Evolutionary conservation across 2,329 filamentous ascomycete species (phyloP).

Genomic region (Dryadomyces sulphureus): DNA sequence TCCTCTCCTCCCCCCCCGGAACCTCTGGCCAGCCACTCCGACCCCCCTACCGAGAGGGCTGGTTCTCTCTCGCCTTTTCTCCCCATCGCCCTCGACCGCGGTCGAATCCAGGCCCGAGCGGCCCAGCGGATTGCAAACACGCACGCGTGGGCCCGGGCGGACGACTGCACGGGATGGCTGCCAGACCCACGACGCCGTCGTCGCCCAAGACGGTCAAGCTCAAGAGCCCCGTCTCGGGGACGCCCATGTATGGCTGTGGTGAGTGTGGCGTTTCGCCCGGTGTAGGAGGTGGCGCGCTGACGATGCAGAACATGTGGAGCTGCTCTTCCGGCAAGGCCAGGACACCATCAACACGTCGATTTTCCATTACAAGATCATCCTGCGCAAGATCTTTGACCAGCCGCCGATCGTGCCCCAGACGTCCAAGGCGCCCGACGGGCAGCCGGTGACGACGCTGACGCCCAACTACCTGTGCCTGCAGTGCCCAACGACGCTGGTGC

Average conservation of each 20-base stretch:
- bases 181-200: slow-evolving; percentile 32
- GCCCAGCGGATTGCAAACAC: too few species aligned
- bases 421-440: slow-evolving; percentile 40
- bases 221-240: slow-evolving; percentile 42
- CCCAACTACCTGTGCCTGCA: slow-evolving; percentile 60
- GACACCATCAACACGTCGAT: slow-evolving; percentile 55
- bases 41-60: too few species aligned
- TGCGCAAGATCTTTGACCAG: slow-evolving; percentile 56
- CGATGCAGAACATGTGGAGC: slow-evolving; percentile 53
- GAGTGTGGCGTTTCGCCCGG: slow-evolving; percentile 16
- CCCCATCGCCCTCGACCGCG: too few species aligned
- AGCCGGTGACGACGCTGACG: slow-evolving; percentile 44
- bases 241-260: slow-evolving; percentile 51
- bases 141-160: background rate
- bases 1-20: too few species aligned
- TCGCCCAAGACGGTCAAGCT: slow-evolving; percentile 44
- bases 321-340: slow-evolving; percentile 45
- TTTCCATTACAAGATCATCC: slow-evolving; percentile 55
- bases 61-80: too few species aligned
- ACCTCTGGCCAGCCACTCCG: too few species aligned
- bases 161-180: slow-evolving; percentile 23
- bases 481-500: slow-evolving; percentile 53
- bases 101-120: background rate
- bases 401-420: slow-evolving; percentile 51
- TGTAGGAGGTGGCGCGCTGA: slow-evolving; percentile 16